These are phyloP conservation scores for Aspergillus coremiiformis DNA, from an alignment of 495 filamentous ascomycete species.

Conservation along the genomic window DNA sequence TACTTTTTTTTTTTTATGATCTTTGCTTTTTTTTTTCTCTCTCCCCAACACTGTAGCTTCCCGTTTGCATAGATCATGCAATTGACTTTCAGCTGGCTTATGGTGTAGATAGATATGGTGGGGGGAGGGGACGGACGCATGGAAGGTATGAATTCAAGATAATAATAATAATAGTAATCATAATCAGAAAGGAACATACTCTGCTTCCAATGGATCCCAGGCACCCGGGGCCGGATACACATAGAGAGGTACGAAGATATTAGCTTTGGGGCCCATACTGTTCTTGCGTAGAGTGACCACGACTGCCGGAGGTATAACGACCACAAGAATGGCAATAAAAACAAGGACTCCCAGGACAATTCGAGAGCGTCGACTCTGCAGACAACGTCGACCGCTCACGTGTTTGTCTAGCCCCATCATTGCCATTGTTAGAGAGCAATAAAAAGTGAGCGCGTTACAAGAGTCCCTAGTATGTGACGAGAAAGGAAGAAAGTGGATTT, in stretches of 20 bases:
- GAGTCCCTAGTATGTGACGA: constrained; percentile 11
- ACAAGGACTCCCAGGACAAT: constrained; percentile 19
- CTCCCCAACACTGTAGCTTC: constrained; percentile 7
- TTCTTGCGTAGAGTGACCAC: constrained; percentile 27
- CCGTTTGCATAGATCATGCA: constrained; percentile 8
- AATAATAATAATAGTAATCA: background rate
- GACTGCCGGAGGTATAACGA: constrained; percentile 30
- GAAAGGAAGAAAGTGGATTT: constrained; percentile 21
- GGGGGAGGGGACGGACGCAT: background rate
- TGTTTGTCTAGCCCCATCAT: constrained; percentile 27
- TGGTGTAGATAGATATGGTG: constrained; percentile 9
- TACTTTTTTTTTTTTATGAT: too few relatives aligned
- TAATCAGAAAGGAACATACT: constrained; percentile 23
- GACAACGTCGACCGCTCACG: constrained; percentile 30
- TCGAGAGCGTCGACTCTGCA: constrained; percentile 26
- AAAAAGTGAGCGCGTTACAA: constrained; percentile 10
- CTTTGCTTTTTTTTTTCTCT: too few relatives aligned
- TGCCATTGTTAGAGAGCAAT: constrained; percentile 6
- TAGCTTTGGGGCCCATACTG: constrained; percentile 38
- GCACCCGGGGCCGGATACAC: constrained; percentile 45
- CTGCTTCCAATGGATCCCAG: constrained; percentile 43
- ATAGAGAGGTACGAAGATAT: constrained; percentile 49
- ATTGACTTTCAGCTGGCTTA: constrained; percentile 16
- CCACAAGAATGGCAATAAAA: constrained; percentile 27
- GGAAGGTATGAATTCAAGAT: too few relatives aligned